Evolutionary conservation across 257 asterid species (phyloP).

Genomic region (Solanum habrochaites): DNA sequence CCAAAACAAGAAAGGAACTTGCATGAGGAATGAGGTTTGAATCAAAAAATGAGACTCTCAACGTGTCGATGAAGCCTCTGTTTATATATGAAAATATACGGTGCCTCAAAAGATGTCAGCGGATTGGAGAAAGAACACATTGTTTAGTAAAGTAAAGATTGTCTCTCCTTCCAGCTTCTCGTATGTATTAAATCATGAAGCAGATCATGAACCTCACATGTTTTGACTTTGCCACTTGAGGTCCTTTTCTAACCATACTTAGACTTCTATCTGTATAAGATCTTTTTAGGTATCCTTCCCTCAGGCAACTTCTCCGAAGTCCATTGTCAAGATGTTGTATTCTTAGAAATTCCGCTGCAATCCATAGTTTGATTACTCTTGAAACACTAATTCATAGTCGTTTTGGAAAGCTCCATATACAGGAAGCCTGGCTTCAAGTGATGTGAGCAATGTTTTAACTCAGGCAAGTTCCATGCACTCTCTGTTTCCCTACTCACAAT

Average conservation of each 20-base stretch:
- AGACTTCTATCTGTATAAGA: neutral
- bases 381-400: neutral
- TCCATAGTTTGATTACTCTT: neutral
- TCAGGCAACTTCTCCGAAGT: neutral
- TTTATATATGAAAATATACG: neutral
- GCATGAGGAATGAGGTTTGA: neutral
- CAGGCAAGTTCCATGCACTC: neutral
- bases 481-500: neutral
- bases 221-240: neutral
- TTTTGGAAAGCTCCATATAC: neutral
- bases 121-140: neutral
- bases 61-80: neutral
- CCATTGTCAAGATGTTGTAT: neutral
- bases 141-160: neutral
- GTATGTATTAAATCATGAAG: neutral
- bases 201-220: neutral
- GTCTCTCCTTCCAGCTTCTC: neutral
- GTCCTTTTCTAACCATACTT: neutral
- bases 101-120: neutral
- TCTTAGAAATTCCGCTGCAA: neutral
- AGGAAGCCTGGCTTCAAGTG: neutral
- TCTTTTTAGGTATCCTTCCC: neutral
- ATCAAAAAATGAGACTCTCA: fast-evolving
- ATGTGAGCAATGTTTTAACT: neutral
- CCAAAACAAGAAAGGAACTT: neutral